These are phyloP conservation scores for Podaxis sp. DNA, from an alignment of 768 basidiomycete species.

Conservation along the genomic window DNA sequence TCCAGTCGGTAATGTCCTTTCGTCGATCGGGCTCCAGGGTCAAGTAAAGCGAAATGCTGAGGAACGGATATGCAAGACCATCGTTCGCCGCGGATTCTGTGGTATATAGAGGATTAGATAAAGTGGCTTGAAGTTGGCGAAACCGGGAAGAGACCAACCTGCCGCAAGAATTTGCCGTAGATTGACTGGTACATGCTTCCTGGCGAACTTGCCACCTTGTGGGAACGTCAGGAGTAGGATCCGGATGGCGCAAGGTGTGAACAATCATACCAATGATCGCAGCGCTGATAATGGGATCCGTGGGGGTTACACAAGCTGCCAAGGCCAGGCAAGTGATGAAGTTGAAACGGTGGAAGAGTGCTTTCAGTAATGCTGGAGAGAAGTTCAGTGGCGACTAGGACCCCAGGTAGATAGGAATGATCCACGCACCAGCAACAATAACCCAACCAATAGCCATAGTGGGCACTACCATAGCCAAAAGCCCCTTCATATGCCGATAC, in stretches of 20 bases:
- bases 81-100: slow-evolving; percentile 92
- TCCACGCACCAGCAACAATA: slow-evolving; percentile 56
- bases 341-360: slow-evolving; percentile 67
- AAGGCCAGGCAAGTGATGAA: slow-evolving; percentile 81
- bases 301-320: slow-evolving; percentile 89
- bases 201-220: slow-evolving; percentile 68
- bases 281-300: slow-evolving; percentile 92
- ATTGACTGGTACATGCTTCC: slow-evolving; percentile 66
- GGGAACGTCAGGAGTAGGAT: neutral
- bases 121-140: neutral
- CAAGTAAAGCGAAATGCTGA: slow-evolving; percentile 84
- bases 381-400: neutral
- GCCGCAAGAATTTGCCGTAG: slow-evolving; percentile 81
- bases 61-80: slow-evolving; percentile 92
- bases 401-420: neutral
- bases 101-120: neutral
- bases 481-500: slow-evolving; percentile 69
- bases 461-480: slow-evolving; percentile 70
- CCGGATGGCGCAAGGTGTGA: neutral
- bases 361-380: slow-evolving; percentile 56
- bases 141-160: neutral
- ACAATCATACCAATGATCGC: slow-evolving; percentile 61
- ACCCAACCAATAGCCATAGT: slow-evolving; percentile 89
- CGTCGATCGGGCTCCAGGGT: slow-evolving; percentile 62
- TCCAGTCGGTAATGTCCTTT: slow-evolving; percentile 79